phyloP scores from a whole-genome alignment of 129 eudicot genomes.

The Deinandra increscens region DNA sequence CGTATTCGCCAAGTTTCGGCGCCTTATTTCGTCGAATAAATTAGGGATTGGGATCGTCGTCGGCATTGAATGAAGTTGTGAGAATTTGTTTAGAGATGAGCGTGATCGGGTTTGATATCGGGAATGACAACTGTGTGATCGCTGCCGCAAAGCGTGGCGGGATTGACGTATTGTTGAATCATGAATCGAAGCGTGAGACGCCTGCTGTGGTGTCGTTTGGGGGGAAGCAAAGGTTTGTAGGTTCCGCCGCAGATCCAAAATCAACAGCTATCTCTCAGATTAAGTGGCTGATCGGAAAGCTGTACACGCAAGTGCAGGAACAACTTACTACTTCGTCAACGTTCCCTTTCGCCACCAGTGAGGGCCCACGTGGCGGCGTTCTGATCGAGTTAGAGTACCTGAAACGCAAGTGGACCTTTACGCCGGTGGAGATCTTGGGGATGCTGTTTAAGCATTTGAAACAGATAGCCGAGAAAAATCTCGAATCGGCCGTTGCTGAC shows the following conservation, averaged over 20 bases:
- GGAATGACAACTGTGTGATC: slow-evolving; percentile 74
- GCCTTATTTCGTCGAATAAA: not conserved
- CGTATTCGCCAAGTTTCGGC: not conserved
- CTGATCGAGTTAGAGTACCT: slow-evolving; percentile 64
- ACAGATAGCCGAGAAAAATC: slow-evolving; percentile 63
- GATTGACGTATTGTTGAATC: slow-evolving; percentile 69
- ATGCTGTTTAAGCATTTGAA: slow-evolving; percentile 75
- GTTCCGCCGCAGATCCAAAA: slow-evolving; percentile 66
- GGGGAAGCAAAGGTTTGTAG: slow-evolving; percentile 70
- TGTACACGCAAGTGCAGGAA: slow-evolving; percentile 56
- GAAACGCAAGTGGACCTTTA: slow-evolving; percentile 47
- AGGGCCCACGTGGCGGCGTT: slow-evolving; percentile 61
- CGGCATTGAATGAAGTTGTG: not conserved
- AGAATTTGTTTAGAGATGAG: slow-evolving; percentile 42
- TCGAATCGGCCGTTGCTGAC: slow-evolving; percentile 42
- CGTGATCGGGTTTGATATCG: slow-evolving; percentile 73
- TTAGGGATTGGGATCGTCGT: not conserved
- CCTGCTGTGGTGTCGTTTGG: slow-evolving; percentile 83
- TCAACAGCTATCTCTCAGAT: slow-evolving; percentile 76
- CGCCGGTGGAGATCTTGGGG: slow-evolving; percentile 72
- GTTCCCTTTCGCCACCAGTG: slow-evolving; percentile 60
- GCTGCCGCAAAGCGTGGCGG: slow-evolving; percentile 64
- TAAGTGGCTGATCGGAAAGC: slow-evolving; percentile 69
- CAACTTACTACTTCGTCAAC: slow-evolving; percentile 48
- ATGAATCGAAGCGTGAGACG: slow-evolving; percentile 69